Evolutionary conservation across 306 rosid genomes (phyloP), one percentile per base, ranked within the genome.

Genomic region (Prunus mira): DNA sequence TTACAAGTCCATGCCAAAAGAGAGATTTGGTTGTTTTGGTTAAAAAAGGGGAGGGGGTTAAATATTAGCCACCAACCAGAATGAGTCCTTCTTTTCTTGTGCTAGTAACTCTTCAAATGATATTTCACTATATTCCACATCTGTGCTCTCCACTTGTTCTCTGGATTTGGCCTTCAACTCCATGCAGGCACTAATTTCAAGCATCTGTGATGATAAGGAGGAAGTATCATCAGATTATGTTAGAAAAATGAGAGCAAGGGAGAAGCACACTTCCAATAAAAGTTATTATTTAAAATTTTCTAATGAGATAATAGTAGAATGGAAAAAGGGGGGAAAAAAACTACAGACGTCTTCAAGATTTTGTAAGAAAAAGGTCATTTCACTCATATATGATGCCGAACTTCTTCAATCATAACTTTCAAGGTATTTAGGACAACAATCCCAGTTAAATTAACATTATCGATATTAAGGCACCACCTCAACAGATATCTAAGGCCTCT

Each of bases 11-110:
- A 67, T 20, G 30, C 50, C 8, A 15, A 46, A 27, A 52, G 2
- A 9, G 25, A 45, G 54, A 38, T 56, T 9, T 38, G 3, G 65
- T 14, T 57, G 47, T 13, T 14, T 38, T 24, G 55, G 17, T 6
- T 24, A 45, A 66, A 20, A 20, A 38, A 7, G 6, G 43, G 43
- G 51, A 61, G 25, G 65, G 34, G 41, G 54, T 34, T 6, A 52
- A 78, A 62, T 22, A 55, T 25, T 12, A 55, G 68, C 30, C 68
- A 84, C 96, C 66, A 25, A 95, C 98, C 98, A 95, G 86, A 90
- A 95, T 13, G 97, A 85, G 76, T 95, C 98, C 86, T 95, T 92
- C 85, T 94, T 95, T 72, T 92, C 98, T 79, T 87, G 90, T 12
- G 93, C 98, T 70, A 91, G 83, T 69, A 93, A 79, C 70, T 93